These are phyloP conservation scores for Magnaporthiopsis rhizophila DNA, from an alignment of 2,329 filamentous ascomycete species.

Conservation along the genomic window DNA sequence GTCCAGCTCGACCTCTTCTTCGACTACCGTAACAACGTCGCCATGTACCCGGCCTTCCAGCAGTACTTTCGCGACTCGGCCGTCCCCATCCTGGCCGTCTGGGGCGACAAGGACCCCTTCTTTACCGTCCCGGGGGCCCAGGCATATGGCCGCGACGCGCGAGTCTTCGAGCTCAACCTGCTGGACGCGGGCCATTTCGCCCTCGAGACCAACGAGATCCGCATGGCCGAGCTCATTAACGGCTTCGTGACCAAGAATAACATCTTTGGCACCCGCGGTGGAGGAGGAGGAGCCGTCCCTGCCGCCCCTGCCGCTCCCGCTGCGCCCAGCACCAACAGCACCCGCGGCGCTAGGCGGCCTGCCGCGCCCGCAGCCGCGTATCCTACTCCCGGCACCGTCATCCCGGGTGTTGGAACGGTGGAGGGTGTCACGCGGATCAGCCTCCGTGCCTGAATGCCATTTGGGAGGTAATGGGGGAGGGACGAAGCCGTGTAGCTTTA, in stretches of 20 bases:
- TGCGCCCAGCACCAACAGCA: too few species aligned
- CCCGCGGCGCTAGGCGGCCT: too few species aligned
- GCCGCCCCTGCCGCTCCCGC: too few species aligned
- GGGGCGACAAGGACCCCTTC: constrained; percentile 49
- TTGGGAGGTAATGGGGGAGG: too few species aligned
- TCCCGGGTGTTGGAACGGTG: too few species aligned
- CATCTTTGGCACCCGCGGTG: constrained; percentile 14
- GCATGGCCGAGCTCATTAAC: constrained; percentile 20
- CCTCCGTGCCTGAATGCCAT: too few species aligned
- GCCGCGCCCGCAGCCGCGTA: too few species aligned
- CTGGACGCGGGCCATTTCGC: constrained; percentile 53
- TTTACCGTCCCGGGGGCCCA: constrained; percentile 44
- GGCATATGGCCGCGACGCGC: constrained; percentile 42
- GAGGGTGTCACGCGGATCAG: too few species aligned
- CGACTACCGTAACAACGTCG: constrained; percentile 49
- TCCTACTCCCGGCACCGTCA: too few species aligned
- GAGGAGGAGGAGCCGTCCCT: too few species aligned
- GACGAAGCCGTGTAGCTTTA: too few species aligned
- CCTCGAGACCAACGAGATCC: constrained; percentile 25
- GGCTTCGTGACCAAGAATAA: constrained; percentile 19
- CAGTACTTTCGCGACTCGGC: constrained; percentile 41
- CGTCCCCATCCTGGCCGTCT: constrained; percentile 47
- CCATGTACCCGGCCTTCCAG: constrained; percentile 45
- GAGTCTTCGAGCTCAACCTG: constrained; percentile 36
- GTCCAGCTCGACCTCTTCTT: constrained; percentile 49